Base-by-base conservation (phyloP, 1,139 yeast species). In the Debaryomycetaceae sp. region DNA sequence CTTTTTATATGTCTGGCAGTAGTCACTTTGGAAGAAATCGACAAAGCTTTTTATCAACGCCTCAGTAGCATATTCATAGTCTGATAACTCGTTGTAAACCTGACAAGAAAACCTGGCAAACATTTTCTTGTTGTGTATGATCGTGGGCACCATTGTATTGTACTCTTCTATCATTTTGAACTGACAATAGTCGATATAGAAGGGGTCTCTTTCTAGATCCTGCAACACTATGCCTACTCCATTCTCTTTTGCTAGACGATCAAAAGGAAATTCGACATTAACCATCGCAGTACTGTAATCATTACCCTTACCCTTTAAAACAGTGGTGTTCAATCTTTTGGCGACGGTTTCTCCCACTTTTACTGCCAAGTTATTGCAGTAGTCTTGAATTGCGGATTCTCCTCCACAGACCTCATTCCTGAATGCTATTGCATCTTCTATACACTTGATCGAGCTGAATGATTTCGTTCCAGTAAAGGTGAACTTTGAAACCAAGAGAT, bases 331-430 rank as follows among this genome's bases (percentile, higher is more conserved):
- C 79, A 73, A 81, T 45, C 63, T 67, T 24, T 62, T 49, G 35
- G 69, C 54, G 17, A 76, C 60, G 14, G 58, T 54, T 1, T 62
- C 58, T 1, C 75, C 76, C 1, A 76, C 83, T 43, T 67, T 45
- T 6, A 55, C 46, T 2, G 83, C 80, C 43, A 84, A 68, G 0
- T 52, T 51, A 40, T 58, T 55, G 52, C 80, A 76, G 56, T 84
- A 83, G 1, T 67, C 55, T 45, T 68, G 59, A 42, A 84, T 82
- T 5, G 59, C 60, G 2, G 69, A 73, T 50, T 81, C 87, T 2
- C 88, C 88, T 2, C 91, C 90, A 53, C 87, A 81, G 6, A 66
- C 63, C 6, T 69, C 69, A 14, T 68, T 57, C 51, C 86, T 68
- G 57, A 84, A 85, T 50, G 71, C 61, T 23, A 75, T 51, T 0